phyloP scores from a whole-genome alignment of 495 filamentous ascomycete species.

The Tuber umbilicatum region DNA sequence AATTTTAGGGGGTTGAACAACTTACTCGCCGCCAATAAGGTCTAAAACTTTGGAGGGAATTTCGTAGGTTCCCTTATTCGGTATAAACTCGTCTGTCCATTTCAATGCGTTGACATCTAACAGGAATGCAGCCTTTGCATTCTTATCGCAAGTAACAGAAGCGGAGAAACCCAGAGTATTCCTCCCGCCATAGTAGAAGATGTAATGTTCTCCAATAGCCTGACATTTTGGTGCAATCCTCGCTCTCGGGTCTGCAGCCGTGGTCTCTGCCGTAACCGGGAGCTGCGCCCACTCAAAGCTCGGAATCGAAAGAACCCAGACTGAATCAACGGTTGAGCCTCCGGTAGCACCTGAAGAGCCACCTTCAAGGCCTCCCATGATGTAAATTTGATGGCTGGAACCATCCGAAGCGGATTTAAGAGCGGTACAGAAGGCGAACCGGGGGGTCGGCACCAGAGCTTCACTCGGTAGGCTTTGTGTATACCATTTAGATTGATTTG shows the following conservation, averaged over 20 bases:
- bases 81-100: too few species aligned
- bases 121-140: too few species aligned
- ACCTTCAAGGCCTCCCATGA: slow-evolving; percentile 7
- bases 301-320: slow-evolving; percentile 25
- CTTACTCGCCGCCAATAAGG: too few species aligned
- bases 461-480: not conserved
- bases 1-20: not conserved
- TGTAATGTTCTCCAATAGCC: slow-evolving; percentile 11
- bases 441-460: slow-evolving; percentile 1
- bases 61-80: too few species aligned
- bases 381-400: too few species aligned
- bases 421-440: slow-evolving; percentile 9
- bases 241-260: not conserved
- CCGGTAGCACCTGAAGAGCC: too few species aligned
- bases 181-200: slow-evolving; percentile 22
- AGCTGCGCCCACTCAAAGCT: too few species aligned
- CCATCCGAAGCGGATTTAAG: slow-evolving; percentile 5
- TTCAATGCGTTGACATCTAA: too few species aligned
- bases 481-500: slow-evolving; percentile 15
- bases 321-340: too few species aligned
- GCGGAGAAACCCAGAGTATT: not conserved
- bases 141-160: slow-evolving; percentile 3
- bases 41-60: too few species aligned
- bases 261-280: not conserved
- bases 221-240: slow-evolving; percentile 7